Evolutionary conservation across 176 grass and related monocot species (phyloP).

Genomic region (Musa beccarii): DNA sequence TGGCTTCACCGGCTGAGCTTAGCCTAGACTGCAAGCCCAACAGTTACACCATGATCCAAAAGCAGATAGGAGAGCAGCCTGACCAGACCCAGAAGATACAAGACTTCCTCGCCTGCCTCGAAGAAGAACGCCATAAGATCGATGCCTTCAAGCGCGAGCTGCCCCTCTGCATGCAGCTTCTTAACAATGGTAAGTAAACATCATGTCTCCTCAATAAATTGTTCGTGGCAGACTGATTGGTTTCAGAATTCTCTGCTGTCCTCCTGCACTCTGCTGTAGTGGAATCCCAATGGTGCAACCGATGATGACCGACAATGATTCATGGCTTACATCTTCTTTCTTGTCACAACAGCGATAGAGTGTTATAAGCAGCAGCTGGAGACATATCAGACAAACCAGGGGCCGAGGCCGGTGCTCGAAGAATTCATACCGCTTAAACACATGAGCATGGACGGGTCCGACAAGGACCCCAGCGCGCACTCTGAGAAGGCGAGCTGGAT

Average conservation of each 20-base stretch:
- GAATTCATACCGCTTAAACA: conserved; percentile 91
- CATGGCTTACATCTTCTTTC: not conserved
- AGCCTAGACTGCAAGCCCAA: conserved; percentile 83
- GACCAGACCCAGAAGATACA: conserved; percentile 26
- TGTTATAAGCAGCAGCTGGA: conserved; percentile 85
- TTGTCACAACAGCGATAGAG: conserved; percentile 50
- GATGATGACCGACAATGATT: not conserved
- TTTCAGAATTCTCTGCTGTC: not conserved
- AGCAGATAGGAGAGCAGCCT: conserved; percentile 36
- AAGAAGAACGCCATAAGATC: conserved; percentile 81
- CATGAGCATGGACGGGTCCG: conserved; percentile 43
- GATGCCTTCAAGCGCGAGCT: conserved; percentile 81
- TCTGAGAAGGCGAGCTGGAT: conserved; percentile 99
- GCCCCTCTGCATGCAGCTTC: conserved; percentile 92
- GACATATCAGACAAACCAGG: conserved; percentile 47
- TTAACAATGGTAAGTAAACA: conserved; percentile 54
- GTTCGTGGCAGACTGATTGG: not conserved
- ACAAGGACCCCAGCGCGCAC: conserved; percentile 29
- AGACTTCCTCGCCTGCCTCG: conserved; percentile 66
- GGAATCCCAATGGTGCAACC: not conserved
- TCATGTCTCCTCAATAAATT: not conserved
- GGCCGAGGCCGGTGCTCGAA: conserved; percentile 62
- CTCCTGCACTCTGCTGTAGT: not conserved
- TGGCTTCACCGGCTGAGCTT: conserved; percentile 83
- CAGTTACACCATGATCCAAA: conserved; percentile 20